Evolutionary conservation across 352 stramenopile genomes (phyloP).

Genomic region (Thalassiosira exigua): DNA sequence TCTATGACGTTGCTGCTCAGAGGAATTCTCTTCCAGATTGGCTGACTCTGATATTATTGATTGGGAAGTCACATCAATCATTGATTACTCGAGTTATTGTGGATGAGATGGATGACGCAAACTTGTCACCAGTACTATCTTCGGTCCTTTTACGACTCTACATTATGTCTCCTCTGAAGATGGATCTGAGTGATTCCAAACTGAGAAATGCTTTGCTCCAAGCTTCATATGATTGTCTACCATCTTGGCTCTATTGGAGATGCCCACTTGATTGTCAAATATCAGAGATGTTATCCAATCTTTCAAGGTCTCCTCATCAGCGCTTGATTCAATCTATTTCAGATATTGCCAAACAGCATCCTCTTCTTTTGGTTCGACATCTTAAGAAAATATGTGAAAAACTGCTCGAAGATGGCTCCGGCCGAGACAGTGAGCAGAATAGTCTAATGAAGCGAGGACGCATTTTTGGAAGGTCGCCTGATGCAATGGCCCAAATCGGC

Average conservation of each 20-base stretch:
- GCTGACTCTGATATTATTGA: slow-evolving; percentile 59
- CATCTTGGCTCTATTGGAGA: slow-evolving; percentile 56
- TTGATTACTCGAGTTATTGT: slow-evolving; percentile 49
- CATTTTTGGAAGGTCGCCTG: slow-evolving; percentile 36
- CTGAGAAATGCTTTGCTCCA: slow-evolving; percentile 61
- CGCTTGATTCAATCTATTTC: slow-evolving; percentile 53
- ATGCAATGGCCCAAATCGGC: slow-evolving; percentile 40
- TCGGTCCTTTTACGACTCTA: slow-evolving; percentile 72
- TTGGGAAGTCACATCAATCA: slow-evolving; percentile 50
- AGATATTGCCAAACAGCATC: slow-evolving; percentile 68
- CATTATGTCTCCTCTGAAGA: slow-evolving; percentile 56
- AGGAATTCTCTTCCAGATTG: slow-evolving; percentile 60
- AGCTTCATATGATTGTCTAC: slow-evolving; percentile 39
- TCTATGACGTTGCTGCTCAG: no score
- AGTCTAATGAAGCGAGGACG: slow-evolving; percentile 50
- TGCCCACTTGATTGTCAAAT: slow-evolving; percentile 68
- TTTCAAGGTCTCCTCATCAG: slow-evolving; percentile 39
- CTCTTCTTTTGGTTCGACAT: slow-evolving; percentile 72
- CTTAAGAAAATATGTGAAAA: slow-evolving; percentile 37
- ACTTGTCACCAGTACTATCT: slow-evolving; percentile 7
- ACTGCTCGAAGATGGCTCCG: slow-evolving; percentile 62
- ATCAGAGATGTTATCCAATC: slow-evolving; percentile 60
- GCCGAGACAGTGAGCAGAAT: slow-evolving; percentile 21
- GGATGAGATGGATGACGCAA: slow-evolving; percentile 42
- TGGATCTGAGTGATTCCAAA: slow-evolving; percentile 59